Conservation (phyloP, 2,329 filamentous ascomycete genomes). For the Alternaria viburni region DNA sequence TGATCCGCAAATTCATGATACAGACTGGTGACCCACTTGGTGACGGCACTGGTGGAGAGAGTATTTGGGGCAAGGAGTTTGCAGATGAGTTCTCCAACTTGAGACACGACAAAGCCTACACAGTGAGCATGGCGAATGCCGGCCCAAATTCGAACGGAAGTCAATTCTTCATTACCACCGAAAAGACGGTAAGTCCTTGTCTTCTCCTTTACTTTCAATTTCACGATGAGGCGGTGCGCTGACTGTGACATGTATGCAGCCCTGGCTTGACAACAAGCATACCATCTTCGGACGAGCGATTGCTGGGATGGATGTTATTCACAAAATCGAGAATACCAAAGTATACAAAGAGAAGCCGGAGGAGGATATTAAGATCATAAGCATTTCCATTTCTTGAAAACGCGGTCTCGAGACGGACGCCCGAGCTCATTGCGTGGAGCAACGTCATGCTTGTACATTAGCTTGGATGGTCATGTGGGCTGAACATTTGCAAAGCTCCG, state of each 20-base stretch:
- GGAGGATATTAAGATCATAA: slow-evolving; percentile 97
- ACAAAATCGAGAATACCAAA: slow-evolving; percentile 90
- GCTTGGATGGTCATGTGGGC: background rate
- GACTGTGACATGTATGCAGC: slow-evolving; percentile 53
- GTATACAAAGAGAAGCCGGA: slow-evolving; percentile 92
- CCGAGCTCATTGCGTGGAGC: background rate
- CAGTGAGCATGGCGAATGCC: slow-evolving; percentile 96
- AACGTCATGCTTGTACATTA: background rate
- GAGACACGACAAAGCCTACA: slow-evolving; percentile 95
- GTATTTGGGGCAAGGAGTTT: slow-evolving; percentile 91
- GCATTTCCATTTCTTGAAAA: slow-evolving; percentile 62
- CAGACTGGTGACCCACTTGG: slow-evolving; percentile 85
- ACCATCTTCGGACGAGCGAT: slow-evolving; percentile 93
- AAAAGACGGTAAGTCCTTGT: slow-evolving; percentile 75
- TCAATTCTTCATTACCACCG: slow-evolving; percentile 98
- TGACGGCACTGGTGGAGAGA: slow-evolving; percentile 88
- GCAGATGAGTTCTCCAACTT: slow-evolving; percentile 91
- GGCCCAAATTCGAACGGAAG: slow-evolving; percentile 94
- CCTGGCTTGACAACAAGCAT: slow-evolving; percentile 95
- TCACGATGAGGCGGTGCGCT: slow-evolving; percentile 17
- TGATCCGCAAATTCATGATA: slow-evolving; percentile 99
- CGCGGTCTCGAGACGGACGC: background rate
- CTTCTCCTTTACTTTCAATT: background rate
- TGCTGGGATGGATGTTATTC: slow-evolving; percentile 90
- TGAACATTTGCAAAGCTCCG: background rate